Conservation (phyloP, 176 grass and related monocot species). For the Lolium perenne region DNA sequence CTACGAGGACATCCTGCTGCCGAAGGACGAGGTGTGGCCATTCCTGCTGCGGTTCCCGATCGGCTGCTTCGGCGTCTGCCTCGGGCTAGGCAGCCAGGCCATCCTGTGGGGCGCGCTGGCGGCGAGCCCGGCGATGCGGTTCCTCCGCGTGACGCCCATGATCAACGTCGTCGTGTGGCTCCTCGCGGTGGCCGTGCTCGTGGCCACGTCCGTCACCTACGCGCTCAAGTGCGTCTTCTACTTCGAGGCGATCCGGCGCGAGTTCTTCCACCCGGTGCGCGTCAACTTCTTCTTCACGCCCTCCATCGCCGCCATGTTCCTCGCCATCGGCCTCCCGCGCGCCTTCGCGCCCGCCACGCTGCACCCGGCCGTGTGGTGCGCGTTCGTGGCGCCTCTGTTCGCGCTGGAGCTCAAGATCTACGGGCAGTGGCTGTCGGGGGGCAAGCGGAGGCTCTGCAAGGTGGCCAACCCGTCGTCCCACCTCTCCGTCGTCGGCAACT, state of each 20-base stretch:
- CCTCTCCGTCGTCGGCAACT: slow-evolving; percentile 96
- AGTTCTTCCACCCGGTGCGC: slow-evolving; percentile 97
- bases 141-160: slow-evolving; percentile 73
- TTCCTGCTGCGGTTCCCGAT: slow-evolving; percentile 96
- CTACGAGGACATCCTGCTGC: slow-evolving; percentile 86
- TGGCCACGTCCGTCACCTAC: slow-evolving; percentile 73
- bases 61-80: slow-evolving; percentile 92
- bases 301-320: slow-evolving; percentile 95
- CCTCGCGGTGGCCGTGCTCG: slow-evolving; percentile 60
- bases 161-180: slow-evolving; percentile 85
- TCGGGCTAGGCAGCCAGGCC: slow-evolving; percentile 86
- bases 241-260: slow-evolving; percentile 95
- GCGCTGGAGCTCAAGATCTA: slow-evolving; percentile 95
- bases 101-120: slow-evolving; percentile 91
- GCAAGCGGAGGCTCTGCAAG: slow-evolving; percentile 95
- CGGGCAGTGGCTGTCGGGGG: slow-evolving; percentile 91
- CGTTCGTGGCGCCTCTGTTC: slow-evolving; percentile 73
- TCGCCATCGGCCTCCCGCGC: slow-evolving; percentile 73
- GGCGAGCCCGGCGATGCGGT: slow-evolving; percentile 65
- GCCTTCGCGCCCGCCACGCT: slow-evolving; percentile 46
- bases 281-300: slow-evolving; percentile 99
- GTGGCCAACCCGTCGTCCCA: slow-evolving; percentile 96
- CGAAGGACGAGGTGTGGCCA: slow-evolving; percentile 95
- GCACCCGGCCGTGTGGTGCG: slow-evolving; percentile 83
- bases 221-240: slow-evolving; percentile 94